Percentiles rank a stretch among this genome's conserved stretches.
Evolutionary conservation across 352 stramenopile genomes (phyloP).

Genomic region (Pilasporangium apinafurcum): DNA sequence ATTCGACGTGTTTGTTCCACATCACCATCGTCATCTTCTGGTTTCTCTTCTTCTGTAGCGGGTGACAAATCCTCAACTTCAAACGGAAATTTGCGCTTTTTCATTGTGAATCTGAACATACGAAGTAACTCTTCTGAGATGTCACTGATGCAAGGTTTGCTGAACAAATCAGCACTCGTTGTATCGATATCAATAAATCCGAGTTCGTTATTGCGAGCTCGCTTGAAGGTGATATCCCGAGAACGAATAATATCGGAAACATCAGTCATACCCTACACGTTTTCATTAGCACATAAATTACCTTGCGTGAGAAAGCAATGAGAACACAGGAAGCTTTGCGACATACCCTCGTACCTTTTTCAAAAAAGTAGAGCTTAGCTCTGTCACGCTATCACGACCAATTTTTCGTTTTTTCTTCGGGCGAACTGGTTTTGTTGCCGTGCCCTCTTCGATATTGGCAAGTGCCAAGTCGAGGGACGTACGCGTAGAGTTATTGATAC

Average conservation of each 20-base stretch:
- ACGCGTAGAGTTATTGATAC: conserved; percentile 53
- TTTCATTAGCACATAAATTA: neutral
- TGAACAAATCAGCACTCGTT: conserved; percentile 41
- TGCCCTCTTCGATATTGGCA: conserved; percentile 27
- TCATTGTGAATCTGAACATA: conserved; percentile 85
- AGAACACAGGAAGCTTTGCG: neutral
- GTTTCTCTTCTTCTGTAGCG: no score
- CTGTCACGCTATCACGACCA: conserved; percentile 67
- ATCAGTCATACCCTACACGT: conserved; percentile 47
- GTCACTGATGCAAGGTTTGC: conserved; percentile 39
- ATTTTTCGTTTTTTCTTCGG: conserved; percentile 84
- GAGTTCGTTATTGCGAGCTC: conserved; percentile 14
- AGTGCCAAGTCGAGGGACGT: conserved; percentile 64
- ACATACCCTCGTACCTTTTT: conserved; percentile 38
- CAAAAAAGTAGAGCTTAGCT: conserved; percentile 67
- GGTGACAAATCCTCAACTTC: no score
- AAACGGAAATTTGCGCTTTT: conserved; percentile 81
- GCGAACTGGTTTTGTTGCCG: conserved; percentile 12
- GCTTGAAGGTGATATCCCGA: conserved; percentile 34
- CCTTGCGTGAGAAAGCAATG: neutral
- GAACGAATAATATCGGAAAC: conserved; percentile 66
- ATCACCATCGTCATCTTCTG: conserved; percentile 11
- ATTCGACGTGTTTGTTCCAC: conserved; percentile 67
- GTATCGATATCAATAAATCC: conserved; percentile 1
- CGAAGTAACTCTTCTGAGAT: conserved; percentile 53